These are phyloP conservation scores for Corymbia maculata DNA, from an alignment of 345 rosid species.

Conservation along the genomic window DNA sequence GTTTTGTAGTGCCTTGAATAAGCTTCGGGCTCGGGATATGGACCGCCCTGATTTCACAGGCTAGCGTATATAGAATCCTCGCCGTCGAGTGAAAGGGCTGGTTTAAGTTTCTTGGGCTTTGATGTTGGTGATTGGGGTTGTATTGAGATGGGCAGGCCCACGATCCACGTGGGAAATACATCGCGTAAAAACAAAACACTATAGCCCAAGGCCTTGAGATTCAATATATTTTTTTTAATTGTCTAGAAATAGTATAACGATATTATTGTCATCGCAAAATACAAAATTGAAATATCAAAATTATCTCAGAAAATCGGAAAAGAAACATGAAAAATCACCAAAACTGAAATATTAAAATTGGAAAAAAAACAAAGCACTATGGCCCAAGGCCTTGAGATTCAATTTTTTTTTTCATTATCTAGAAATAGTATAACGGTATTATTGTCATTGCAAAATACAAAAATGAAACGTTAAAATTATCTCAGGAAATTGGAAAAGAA, in stretches of 20 bases:
- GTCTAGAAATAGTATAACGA: no score
- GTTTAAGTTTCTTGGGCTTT: neutral
- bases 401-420: neutral
- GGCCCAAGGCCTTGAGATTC: neutral
- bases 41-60: neutral
- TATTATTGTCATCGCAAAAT: no score
- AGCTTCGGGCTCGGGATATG: neutral
- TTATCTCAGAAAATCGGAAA: no score
- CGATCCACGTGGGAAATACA: neutral
- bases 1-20: neutral
- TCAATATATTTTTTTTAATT: no score
- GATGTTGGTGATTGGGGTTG: neutral
- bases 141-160: neutral
- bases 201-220: neutral
- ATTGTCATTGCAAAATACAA: neutral
- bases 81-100: neutral
- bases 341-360: no score
- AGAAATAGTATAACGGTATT: neutral
- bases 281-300: no score
- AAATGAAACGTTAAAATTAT: neutral
- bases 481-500: neutral
- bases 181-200: no score
- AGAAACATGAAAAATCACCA: no score
- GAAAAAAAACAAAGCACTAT: neutral
- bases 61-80: neutral